Base-by-base conservation (phyloP, 1,139 yeast species). In the Trichomonascaceae sp. region DNA sequence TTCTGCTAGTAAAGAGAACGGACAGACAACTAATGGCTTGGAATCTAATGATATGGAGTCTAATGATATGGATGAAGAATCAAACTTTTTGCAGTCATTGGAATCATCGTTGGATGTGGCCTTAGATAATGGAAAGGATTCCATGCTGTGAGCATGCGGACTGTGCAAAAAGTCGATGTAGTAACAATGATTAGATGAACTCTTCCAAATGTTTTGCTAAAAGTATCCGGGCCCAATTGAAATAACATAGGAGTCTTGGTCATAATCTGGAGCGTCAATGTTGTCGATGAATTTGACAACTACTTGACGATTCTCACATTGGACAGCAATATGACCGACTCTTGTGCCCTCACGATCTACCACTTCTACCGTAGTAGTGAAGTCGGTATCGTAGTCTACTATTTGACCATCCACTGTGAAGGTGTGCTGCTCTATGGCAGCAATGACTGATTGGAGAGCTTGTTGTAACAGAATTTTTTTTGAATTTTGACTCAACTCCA, bases 81-180 rank as follows among this genome's bases (percentile, higher is more conserved):
- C 41, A n/a, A 49, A 22, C 17, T 43, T 41, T 10, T 45, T 49
- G 12, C 46, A 27, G 27, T 24, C 27, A 4, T 20, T 49, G 5
- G 51, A 49, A 24, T 41, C 51, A 13, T 49, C 51, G n/a, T 41
- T 49, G 20, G 51, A 30, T 27, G 22, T 22, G 32, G 24, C 47
- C 7, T 22, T 45, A 8, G 47, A 45, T 45, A 43, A 12, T 17
- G 27, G 22, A 15, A 17, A 12, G 13, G 20, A 39, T 17, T 17
- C 20, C 43, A 39, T 39, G 20, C 6, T 39, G 2, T 39, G 10
- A 39, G 43, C n/a, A 17, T 39, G n/a, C n/a, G n/a, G n/a, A n/a
- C 43, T 39, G 8, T 6, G 43, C 20, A 17, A 22, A 22, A n/a
- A 22, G 3, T 6, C 24, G 24, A 22, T 39, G 43, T 39, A 39